A percentile compares a stretch with the other conserved stretches of the same genome.
Conservation (phyloP, 306 rosid species). For the cucumber (Cucumis sativus) region DNA sequence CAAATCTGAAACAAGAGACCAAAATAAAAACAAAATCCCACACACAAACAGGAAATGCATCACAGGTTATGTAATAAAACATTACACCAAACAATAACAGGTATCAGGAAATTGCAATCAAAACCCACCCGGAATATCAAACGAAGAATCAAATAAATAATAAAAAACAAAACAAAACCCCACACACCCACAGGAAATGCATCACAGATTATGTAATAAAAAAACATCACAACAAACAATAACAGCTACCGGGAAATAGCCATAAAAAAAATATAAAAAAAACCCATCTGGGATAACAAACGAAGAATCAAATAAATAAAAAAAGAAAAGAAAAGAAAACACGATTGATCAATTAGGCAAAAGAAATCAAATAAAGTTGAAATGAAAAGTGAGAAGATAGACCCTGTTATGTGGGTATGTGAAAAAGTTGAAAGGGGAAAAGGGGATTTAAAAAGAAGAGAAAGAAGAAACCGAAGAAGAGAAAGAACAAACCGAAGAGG, state of each 20-base stretch:
- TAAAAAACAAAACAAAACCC: no score
- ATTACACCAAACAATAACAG: background rate
- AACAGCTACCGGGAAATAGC: background rate
- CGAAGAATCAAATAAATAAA: no score
- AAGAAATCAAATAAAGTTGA: background rate
- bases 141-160: background rate
- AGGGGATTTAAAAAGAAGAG: background rate
- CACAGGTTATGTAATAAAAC: background rate
- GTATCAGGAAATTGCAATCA: background rate
- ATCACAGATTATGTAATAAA: background rate
- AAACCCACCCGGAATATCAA: background rate
- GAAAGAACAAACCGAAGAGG: background rate
- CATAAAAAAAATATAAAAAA: background rate
- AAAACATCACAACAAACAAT: background rate
- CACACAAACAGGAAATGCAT: background rate
- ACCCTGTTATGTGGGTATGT: background rate
- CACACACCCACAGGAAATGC: background rate
- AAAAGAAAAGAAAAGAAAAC: background rate
- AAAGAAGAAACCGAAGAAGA: background rate
- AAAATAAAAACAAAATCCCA: background rate
- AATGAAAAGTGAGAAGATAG: background rate
- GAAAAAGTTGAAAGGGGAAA: background rate
- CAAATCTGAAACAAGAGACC: constrained; percentile 16
- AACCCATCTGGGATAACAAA: background rate
- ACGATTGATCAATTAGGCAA: background rate